A percentile compares a stretch with the other conserved stretches of the same genome.
These are phyloP conservation scores for Schrenkiella parvula DNA, from an alignment of 345 rosid species.

Conservation along the genomic window DNA sequence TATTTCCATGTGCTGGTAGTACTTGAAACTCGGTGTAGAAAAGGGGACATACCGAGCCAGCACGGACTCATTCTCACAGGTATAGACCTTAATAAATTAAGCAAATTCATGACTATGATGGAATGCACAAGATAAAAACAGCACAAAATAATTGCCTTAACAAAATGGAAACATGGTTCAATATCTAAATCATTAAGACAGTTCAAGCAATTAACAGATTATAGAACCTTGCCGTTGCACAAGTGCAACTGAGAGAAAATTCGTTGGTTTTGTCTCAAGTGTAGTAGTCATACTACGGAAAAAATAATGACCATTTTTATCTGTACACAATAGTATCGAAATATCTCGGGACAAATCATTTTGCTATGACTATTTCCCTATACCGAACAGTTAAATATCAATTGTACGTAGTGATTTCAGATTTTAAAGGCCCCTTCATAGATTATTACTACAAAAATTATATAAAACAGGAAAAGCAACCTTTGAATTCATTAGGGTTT, in stretches of 20 bases:
- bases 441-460: not conserved
- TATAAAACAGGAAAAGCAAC: conserved; percentile 37
- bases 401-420: not conserved
- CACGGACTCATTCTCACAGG: conserved; percentile 57
- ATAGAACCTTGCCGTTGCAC: not conserved
- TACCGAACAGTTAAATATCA: not conserved
- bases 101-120: not conserved
- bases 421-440: not conserved
- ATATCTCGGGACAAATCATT: no score
- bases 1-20: conserved; percentile 36
- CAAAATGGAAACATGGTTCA: not conserved
- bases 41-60: conserved; percentile 56
- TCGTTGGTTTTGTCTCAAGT: not conserved
- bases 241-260: not conserved
- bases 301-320: no score
- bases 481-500: conserved; percentile 78
- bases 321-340: no score
- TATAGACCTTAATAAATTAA: conserved; percentile 56
- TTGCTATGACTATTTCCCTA: not conserved
- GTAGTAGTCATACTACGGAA: not conserved
- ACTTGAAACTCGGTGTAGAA: conserved; percentile 55
- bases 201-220: not conserved
- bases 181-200: not conserved
- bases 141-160: not conserved
- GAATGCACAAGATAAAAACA: not conserved